Conservation (phyloP, 257 asterid species). For the Prunella vulgaris region DNA sequence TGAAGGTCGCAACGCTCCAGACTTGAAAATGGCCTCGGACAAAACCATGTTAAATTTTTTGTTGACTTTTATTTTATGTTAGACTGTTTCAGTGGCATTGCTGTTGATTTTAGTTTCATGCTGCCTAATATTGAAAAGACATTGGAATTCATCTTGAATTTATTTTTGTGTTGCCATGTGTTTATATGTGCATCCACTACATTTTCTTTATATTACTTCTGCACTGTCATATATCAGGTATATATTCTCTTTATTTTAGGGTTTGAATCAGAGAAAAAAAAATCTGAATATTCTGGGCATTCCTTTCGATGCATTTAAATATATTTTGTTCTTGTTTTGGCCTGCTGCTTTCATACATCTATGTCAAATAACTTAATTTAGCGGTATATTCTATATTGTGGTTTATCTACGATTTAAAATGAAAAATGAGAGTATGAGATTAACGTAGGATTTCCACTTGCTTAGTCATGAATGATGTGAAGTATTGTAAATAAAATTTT, state of each 20-base stretch:
- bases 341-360: not conserved
- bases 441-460: not conserved
- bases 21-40: not conserved
- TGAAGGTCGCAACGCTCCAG: not conserved
- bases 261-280: not conserved
- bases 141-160: not conserved
- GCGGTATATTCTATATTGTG: not conserved
- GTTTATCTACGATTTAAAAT: not conserved
- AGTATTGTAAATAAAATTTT: not conserved
- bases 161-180: not conserved
- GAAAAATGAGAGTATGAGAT: constrained; percentile 1
- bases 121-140: not conserved
- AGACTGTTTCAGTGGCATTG: not conserved
- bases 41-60: not conserved
- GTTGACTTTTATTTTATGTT: not conserved
- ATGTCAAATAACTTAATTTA: not conserved
- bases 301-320: constrained; percentile 1
- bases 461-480: constrained; percentile 4
- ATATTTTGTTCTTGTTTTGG: constrained; percentile 6
- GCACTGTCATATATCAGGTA: not conserved
- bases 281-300: not conserved
- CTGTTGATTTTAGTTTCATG: not conserved
- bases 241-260: not conserved
- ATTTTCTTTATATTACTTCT: too few relatives aligned
- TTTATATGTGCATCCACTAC: not conserved